Base-by-base conservation (phyloP, 768 basidiomycete genomes). In the Leccinum pellstonianum region DNA sequence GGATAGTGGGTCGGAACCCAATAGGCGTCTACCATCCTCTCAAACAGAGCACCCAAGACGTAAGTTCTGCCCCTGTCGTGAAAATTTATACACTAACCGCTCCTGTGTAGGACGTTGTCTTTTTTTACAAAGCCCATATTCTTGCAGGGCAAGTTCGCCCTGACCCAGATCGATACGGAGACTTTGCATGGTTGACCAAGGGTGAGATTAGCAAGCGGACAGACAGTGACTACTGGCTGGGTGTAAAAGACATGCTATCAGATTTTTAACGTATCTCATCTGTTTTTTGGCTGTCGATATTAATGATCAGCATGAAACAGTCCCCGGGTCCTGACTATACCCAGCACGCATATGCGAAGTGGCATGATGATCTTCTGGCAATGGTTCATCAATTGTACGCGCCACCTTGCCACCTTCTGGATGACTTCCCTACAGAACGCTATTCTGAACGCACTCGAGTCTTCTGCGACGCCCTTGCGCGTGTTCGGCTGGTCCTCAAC, bases 151-250 rank as follows among this genome's bases (percentile, higher is more conserved):
- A 95, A 72, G 88, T 87, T 33, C 79, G 77, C 19, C 85, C 88
- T 17, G 72, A 83, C 33, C 70, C 78, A n/a, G 73, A 80, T 62
- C 71, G 75, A 21, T 77, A 90, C 61, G 76, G 79, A 53, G 91
- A 91, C 67, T 95, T 91, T 76, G 95, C 93, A 7, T 98, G 95
- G 95, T 78, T 98, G 61, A 96, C 93, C 53, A 93, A 94, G 75
- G 82, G 93, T 70, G 96, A 99, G 78, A 86, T 98, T 49, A 78
- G 87, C 70, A 76, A 81, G 12, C 81, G 81, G 55, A 86, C 94
- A n/a, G 80, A 84, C 55, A 70, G 73, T 64, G 74, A 81, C 47
- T 95, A 94, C 67, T 95, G 93, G 93, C 67, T 79, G 50, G 82
- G 83, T 54, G 78, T 93, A 64, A 89, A 83, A 73, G 88, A 93